Evolutionary conservation across 1,284 basidiomycete genomes (phyloP).

Genomic region (Trichosporon coremiiforme): DNA sequence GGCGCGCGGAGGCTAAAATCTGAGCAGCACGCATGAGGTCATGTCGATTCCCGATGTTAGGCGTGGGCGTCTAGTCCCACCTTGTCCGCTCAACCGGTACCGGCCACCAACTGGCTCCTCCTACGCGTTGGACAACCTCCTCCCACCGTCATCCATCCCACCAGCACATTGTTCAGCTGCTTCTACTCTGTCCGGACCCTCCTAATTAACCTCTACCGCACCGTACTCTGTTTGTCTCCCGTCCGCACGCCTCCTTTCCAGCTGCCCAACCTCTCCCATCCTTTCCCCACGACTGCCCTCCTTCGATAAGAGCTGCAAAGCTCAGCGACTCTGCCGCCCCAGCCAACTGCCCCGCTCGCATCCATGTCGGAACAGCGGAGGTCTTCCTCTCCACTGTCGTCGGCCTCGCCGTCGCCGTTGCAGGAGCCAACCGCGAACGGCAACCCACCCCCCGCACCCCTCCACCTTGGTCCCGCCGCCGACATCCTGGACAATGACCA

Average conservation of each 20-base stretch:
- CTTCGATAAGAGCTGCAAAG: slow-evolving; percentile 8
- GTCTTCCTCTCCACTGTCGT: slow-evolving; percentile 33
- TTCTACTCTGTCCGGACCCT: slow-evolving; percentile 6
- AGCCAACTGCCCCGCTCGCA: slow-evolving; percentile 14
- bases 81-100: slow-evolving; percentile 7
- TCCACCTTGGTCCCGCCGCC: slow-evolving; percentile 27
- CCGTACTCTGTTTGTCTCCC: neutral
- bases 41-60: slow-evolving; percentile 11
- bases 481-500: neutral
- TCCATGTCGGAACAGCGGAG: slow-evolving; percentile 33
- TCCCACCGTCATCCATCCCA: slow-evolving; percentile 19
- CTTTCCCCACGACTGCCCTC: neutral
- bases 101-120: slow-evolving; percentile 17
- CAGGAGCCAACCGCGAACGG: slow-evolving; percentile 24
- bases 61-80: slow-evolving; percentile 14
- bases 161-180: slow-evolving; percentile 6
- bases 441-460: slow-evolving; percentile 1
- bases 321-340: slow-evolving; percentile 5
- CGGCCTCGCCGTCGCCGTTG: slow-evolving; percentile 32
- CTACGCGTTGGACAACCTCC: slow-evolving; percentile 17
- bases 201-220: neutral
- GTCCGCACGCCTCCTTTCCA: neutral
- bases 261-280: neutral
- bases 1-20: slow-evolving; percentile 16
- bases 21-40: slow-evolving; percentile 15